Evolutionary conservation across 2,329 filamentous ascomycete species (phyloP), one percentile per base, ranked within the genome.

Genomic region (Orbilia ellipsospora): DNA sequence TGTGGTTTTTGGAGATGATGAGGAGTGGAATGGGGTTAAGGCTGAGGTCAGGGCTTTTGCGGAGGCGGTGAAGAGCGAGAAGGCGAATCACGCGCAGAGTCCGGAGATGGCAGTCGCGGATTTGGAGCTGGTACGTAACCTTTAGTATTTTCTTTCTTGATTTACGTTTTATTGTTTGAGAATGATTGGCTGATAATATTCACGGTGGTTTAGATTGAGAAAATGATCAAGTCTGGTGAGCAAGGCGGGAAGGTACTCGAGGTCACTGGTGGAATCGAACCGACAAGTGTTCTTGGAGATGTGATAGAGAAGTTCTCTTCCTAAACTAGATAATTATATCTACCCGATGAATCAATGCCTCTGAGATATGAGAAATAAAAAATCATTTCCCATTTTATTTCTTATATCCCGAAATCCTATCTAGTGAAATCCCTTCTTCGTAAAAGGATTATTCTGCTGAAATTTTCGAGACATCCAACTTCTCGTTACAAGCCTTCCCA

Each of bases 31-130:
- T 12, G 88, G 87, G 7, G 88, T 91, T 2, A 84, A 83, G 73
- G 85, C 87, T 62, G 89, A 91, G 81, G 85, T 90, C 7, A 84
- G 84, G 74, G 88, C 86, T 4, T 91, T 88, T 87, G 88, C 85
- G 0, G 84, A 86, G 81, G 83, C 84, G 8, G 78, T 90, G 42
- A 78, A 81, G 1, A 77, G 64, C 44, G 87, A 87, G 16, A 82
- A 82, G 75, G 81, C 82, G 13, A 84, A 89, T 78, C 80, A 83
- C n/a, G 82, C 83, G 77, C 87, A 89, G 81, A 83, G 83, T 7
- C 85, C 87, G 0, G 85, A 88, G 79, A 84, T 88, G 82, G 89
- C 88, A 0, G 80, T 90, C 78, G 85, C 82, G 6, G 89, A 91
- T 81, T 80, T 91, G 77, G 86, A 89, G 81, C 82, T 90, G 77